phyloP scores from a whole-genome alignment of 176 grass and related monocot species.

The Zizania latifolia region DNA sequence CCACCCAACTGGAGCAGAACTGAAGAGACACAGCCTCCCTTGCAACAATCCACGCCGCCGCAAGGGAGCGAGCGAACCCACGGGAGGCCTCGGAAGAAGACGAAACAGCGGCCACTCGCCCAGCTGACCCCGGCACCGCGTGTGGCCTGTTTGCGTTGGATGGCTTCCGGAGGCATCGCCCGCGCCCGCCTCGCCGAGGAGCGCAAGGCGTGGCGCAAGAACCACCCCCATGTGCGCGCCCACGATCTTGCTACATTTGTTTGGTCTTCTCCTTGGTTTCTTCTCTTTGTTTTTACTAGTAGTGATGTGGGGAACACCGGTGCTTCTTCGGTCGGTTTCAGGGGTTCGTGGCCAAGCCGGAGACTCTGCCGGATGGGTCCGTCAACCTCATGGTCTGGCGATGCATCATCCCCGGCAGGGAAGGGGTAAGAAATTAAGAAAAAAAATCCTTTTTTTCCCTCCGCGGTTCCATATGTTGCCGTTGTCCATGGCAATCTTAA shows the following conservation, averaged over 20 bases:
- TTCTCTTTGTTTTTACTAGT: background rate
- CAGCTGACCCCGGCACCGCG: background rate
- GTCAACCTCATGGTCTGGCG: slow-evolving; percentile 81
- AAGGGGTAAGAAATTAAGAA: slow-evolving; percentile 47
- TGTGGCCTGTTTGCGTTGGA: background rate
- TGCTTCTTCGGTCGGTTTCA: slow-evolving; percentile 25
- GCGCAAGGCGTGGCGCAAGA: slow-evolving; percentile 87
- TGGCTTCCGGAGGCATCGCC: slow-evolving; percentile 62
- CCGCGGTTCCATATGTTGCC: background rate
- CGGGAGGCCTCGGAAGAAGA: background rate
- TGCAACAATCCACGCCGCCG: background rate
- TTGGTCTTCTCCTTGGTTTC: background rate
- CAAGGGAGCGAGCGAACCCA: background rate
- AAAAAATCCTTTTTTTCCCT: background rate
- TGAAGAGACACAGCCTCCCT: background rate
- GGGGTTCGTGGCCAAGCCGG: slow-evolving; percentile 90
- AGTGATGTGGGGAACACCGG: background rate
- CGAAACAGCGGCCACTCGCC: background rate
- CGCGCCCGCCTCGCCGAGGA: slow-evolving; percentile 72
- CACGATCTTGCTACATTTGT: background rate
- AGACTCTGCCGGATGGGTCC: slow-evolving; percentile 72
- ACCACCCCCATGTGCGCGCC: slow-evolving; percentile 57
- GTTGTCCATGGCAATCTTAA: background rate
- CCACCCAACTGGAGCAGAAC: background rate
- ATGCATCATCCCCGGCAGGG: slow-evolving; percentile 72